Evolutionary conservation across 345 rosid species (phyloP), one percentile per base, ranked within the genome.

Genomic region (Pistacia integerrima): DNA sequence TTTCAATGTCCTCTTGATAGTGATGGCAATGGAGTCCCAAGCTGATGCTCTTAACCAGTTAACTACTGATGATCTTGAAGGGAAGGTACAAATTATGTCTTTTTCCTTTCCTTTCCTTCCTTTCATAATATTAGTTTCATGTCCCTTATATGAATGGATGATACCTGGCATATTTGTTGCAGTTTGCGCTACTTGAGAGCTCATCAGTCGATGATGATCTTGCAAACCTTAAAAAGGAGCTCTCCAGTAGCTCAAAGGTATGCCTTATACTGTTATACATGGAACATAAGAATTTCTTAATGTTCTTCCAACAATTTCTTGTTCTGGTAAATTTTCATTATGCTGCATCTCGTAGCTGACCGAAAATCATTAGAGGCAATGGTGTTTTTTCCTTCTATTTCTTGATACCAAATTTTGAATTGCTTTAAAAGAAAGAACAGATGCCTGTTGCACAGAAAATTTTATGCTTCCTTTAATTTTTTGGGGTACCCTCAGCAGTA

Each of bases 141-240:
- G 5, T 5, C n/a, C 57, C 18, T 14, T 54, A 16, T 14, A 54
- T 17, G 4, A 54, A 13, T 4, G 57, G 57, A 54, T 54, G 57
- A 28, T 70, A 10, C 57, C 18, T 70, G 10, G 30, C 14, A 4
- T 54, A 25, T 65, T 4, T 72, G 28, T 64, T 81, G 79, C 85
- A 92, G 97, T 92, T 92, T 84, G 89, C 90, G 8, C 78, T 90
- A 46, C 94, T 90, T 41, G 97, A 92, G 82, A 79, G 87, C 73
- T 72, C 90, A 52, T 90, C 91, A 2, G 94, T 90, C 49, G 97
- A 92, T 30, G 89, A 87, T 70, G 97, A 92, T 84, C 92, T 92
- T 74, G 90, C 85, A 59, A 80, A 36, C 70, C 77, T 88, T 82
- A 92, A 90, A 88, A 90, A 83, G 72, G 92, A 92, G 77, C 83